Evolutionary conservation across 805 yeast species (phyloP).

Genomic region (Hanseniaspora lachancei): DNA sequence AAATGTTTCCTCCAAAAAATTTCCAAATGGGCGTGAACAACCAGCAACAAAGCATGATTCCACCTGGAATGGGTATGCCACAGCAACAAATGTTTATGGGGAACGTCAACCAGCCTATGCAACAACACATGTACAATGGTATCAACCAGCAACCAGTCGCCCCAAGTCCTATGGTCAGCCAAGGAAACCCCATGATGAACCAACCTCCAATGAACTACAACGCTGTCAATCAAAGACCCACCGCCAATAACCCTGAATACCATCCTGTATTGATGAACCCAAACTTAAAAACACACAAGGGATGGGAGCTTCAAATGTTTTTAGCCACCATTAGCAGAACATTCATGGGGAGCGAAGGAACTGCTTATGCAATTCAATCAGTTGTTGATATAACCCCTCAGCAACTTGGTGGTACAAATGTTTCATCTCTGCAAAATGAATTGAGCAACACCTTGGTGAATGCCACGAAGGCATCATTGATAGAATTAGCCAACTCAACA

Average conservation of each 20-base stretch:
- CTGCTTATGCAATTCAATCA: slow-evolving; percentile 28
- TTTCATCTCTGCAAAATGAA: slow-evolving; percentile 9
- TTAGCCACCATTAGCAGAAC: slow-evolving; percentile 25
- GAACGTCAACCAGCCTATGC: slow-evolving; percentile 9
- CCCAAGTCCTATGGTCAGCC: slow-evolving; percentile 3
- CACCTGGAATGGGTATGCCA: slow-evolving; percentile 3
- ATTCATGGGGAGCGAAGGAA: slow-evolving; percentile 25
- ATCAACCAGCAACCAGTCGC: slow-evolving; percentile 4
- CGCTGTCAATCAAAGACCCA: slow-evolving; percentile 11
- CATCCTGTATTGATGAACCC: slow-evolving; percentile 28
- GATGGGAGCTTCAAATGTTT: slow-evolving; percentile 28
- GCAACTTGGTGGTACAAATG: slow-evolving; percentile 7
- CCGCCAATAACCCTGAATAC: slow-evolving; percentile 25
- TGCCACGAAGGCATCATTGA: slow-evolving; percentile 13
- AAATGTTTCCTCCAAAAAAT: not conserved
- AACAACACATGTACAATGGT: slow-evolving; percentile 7
- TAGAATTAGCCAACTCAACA: slow-evolving; percentile 10
- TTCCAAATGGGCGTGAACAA: slow-evolving; percentile 11
- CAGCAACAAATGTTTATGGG: slow-evolving; percentile 5
- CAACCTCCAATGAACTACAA: slow-evolving; percentile 4
- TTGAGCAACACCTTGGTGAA: slow-evolving; percentile 9
- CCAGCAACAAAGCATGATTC: slow-evolving; percentile 4
- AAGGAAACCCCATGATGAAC: slow-evolving; percentile 2
- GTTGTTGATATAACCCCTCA: slow-evolving; percentile 26
- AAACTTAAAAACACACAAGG: slow-evolving; percentile 23